These are phyloP conservation scores for Cyclotella distinguenda DNA, from an alignment of 108 stramenopile genomes.

Conservation along the genomic window DNA sequence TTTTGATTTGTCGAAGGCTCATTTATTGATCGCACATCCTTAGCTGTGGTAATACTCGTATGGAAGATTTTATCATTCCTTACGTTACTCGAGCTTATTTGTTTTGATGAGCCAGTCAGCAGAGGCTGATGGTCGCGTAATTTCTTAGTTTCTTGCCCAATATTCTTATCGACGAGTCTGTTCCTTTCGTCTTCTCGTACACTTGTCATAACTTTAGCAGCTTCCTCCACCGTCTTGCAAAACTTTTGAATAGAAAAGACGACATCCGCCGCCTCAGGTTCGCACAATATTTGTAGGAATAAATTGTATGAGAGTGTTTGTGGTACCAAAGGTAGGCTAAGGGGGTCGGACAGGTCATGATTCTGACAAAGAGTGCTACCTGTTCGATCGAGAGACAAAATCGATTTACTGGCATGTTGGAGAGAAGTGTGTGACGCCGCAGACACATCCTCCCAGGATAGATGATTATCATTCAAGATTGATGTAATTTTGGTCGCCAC, in stretches of 20 bases:
- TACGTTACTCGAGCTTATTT: too few species aligned
- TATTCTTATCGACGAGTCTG: neutral
- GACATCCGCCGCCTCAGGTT: constrained; percentile 39
- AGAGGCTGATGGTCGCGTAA: constrained; percentile 1
- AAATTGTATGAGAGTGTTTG: constrained; percentile 13
- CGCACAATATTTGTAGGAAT: constrained; percentile 32
- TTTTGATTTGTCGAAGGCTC: too few species aligned
- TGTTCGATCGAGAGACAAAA: neutral
- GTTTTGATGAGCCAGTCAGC: neutral
- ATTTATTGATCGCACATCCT: too few species aligned
- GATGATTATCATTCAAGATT: constrained; percentile 21
- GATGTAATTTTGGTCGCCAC: constrained; percentile 13
- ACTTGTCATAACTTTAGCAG: constrained; percentile 31
- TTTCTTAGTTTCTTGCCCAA: neutral
- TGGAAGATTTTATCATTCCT: too few species aligned
- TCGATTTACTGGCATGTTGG: neutral
- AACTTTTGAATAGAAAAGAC: constrained; percentile 44
- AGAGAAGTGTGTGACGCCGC: neutral
- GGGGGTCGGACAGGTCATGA: neutral
- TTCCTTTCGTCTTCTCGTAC: constrained; percentile 17
- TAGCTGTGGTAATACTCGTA: too few species aligned
- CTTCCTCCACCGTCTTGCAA: constrained; percentile 46
- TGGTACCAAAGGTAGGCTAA: constrained; percentile 6
- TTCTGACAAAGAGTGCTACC: neutral
- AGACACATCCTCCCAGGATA: constrained; percentile 32